Percentiles rank a stretch among this genome's conserved stretches.
Conservation (phyloP, 257 asterid species). For the Euphrasia confusa region DNA sequence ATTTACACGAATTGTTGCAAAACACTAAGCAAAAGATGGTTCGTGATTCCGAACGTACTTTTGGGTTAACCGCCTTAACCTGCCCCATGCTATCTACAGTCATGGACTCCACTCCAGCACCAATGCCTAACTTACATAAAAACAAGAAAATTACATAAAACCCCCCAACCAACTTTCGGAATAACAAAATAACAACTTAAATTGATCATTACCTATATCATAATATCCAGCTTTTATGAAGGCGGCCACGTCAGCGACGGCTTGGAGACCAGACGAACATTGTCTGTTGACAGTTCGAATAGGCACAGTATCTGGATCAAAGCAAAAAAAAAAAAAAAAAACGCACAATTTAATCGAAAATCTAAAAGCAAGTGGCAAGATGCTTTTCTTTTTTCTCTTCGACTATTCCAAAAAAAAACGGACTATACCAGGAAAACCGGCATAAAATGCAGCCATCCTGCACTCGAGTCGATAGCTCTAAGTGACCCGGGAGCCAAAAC, state of each 20-base stretch:
- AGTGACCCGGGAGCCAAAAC: slow-evolving; percentile 85
- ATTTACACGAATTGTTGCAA: neutral
- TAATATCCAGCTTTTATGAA: slow-evolving; percentile 85
- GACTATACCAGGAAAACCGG: slow-evolving; percentile 83
- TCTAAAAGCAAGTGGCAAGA: neutral
- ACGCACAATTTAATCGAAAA: neutral
- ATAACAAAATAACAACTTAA: neutral
- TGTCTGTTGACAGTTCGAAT: slow-evolving; percentile 86
- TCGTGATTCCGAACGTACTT: slow-evolving; percentile 35
- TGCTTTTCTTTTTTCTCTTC: too few species aligned
- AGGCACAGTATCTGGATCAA: slow-evolving; percentile 64
- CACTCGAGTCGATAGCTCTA: slow-evolving; percentile 84
- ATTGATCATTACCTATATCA: slow-evolving; percentile 53
- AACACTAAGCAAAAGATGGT: neutral
- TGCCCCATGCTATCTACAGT: slow-evolving; percentile 42
- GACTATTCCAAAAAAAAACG: neutral
- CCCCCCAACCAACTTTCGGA: neutral
- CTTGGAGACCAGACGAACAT: slow-evolving; percentile 94
- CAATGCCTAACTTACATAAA: slow-evolving; percentile 54
- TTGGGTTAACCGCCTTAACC: slow-evolving; percentile 41
- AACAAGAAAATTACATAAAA: neutral
- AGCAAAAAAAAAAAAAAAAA: neutral
- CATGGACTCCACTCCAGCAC: slow-evolving; percentile 93
- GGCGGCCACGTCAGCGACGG: slow-evolving; percentile 95
- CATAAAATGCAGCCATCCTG: slow-evolving; percentile 87